Evolutionary conservation across 1,284 basidiomycete genomes (phyloP).

Genomic region (Cutaneotrichosporon mucoides): DNA sequence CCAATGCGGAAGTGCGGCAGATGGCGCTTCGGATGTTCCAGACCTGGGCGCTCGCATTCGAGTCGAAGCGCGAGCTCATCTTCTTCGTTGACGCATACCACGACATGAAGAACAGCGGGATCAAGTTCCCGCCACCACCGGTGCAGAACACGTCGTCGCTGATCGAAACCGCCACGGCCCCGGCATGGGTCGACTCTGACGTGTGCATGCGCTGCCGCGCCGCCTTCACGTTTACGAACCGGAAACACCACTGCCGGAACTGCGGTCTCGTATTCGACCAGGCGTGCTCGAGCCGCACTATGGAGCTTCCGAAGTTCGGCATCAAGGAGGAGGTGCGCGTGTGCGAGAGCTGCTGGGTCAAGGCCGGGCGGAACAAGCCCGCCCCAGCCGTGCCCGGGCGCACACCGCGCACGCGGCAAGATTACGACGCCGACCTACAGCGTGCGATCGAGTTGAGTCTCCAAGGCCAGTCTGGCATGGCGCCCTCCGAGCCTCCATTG

Average conservation of each 20-base stretch:
- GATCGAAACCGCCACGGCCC: constrained; percentile 54
- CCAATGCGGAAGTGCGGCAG: constrained; percentile 79
- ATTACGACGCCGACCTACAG: constrained; percentile 82
- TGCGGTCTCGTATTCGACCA: constrained; percentile 97
- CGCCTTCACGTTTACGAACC: constrained; percentile 89
- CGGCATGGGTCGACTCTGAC: constrained; percentile 95
- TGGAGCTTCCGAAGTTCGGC: constrained; percentile 88
- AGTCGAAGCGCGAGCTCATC: constrained; percentile 68
- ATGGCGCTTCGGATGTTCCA: constrained; percentile 77
- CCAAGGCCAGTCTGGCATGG: constrained; percentile 48
- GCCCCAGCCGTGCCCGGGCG: constrained; percentile 38
- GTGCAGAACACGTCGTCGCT: constrained; percentile 34
- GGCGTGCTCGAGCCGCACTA: constrained; percentile 78
- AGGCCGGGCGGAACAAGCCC: constrained; percentile 54
- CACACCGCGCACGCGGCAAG: constrained; percentile 44
- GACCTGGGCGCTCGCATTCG: constrained; percentile 88
- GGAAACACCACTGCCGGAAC: constrained; percentile 98
- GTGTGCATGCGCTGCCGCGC: constrained; percentile 91
- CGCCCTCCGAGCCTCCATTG: constrained; percentile 65
- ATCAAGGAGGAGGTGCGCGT: constrained; percentile 91
- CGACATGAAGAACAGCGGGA: constrained; percentile 69
- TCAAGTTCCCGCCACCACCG: constrained; percentile 47
- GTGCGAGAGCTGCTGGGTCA: constrained; percentile 82
- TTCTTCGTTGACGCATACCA: constrained; percentile 78
- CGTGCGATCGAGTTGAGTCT: constrained; percentile 90